Conservation (phyloP, 768 basidiomycete genomes). For the Amanita thiersii region DNA sequence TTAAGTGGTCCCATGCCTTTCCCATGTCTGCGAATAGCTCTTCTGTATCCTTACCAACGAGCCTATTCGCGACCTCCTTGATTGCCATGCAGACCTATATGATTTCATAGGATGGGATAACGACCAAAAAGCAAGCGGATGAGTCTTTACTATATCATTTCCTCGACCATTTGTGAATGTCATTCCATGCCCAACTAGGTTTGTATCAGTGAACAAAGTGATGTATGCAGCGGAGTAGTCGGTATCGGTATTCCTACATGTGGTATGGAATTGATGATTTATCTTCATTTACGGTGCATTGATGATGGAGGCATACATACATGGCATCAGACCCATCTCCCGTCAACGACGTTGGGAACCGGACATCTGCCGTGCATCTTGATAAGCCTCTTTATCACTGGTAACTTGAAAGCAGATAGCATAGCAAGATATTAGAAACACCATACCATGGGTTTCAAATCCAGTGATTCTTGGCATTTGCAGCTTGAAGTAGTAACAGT, state of each 20-base stretch:
- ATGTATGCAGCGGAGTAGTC: slow-evolving; percentile 95
- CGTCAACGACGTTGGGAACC: slow-evolving; percentile 85
- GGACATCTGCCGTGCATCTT: too few species aligned
- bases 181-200: slow-evolving; percentile 86
- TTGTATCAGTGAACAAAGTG: slow-evolving; percentile 63
- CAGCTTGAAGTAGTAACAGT: too few species aligned
- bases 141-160: slow-evolving; percentile 83
- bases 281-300: background rate
- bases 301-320: slow-evolving; percentile 31
- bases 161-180: slow-evolving; percentile 93
- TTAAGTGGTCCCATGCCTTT: slow-evolving; percentile 79
- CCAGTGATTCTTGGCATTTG: too few species aligned
- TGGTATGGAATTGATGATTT: background rate
- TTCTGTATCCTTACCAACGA: slow-evolving; percentile 77
- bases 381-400: too few species aligned
- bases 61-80: slow-evolving; percentile 66
- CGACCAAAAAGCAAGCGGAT: background rate
- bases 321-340: slow-evolving; percentile 95
- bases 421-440: too few species aligned
- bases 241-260: slow-evolving; percentile 83
- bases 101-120: background rate
- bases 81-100: slow-evolving; percentile 75
- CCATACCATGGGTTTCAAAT: too few species aligned
- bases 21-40: slow-evolving; percentile 88
- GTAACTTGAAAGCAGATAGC: too few species aligned